Conservation (phyloP, 495 filamentous ascomycete species). For the Xylaria longipes region DNA sequence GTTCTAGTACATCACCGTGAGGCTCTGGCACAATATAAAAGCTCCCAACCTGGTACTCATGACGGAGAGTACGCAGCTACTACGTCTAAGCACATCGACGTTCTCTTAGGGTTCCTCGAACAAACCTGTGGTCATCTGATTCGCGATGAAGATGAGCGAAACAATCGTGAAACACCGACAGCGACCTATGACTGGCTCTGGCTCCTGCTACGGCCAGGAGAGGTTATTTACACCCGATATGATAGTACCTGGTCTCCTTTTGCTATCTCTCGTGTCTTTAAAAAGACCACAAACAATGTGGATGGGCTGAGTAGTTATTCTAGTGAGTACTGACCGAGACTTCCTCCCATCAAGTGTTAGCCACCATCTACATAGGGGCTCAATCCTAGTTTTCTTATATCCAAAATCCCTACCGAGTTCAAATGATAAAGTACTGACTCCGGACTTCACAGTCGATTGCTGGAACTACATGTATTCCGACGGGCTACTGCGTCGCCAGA, state of each 20-base stretch:
- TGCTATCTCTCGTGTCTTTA: conserved; percentile 36
- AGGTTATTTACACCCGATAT: conserved; percentile 42
- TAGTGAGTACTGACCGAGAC: not conserved
- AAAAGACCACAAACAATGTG: not conserved
- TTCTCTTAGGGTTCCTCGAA: conserved; percentile 45
- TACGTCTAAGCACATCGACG: conserved; percentile 46
- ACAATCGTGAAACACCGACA: conserved; percentile 34
- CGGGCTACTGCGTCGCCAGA: conserved; percentile 38
- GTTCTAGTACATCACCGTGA: conserved; percentile 45
- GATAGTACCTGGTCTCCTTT: conserved; percentile 41
- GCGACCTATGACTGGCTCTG: conserved; percentile 48
- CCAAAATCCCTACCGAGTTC: not conserved
- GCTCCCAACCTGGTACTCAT: conserved; percentile 41
- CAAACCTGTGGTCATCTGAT: conserved; percentile 35
- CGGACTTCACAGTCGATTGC: conserved; percentile 18
- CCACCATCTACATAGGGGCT: not conserved
- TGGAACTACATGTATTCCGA: conserved; percentile 44
- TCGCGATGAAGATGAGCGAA: conserved; percentile 37
- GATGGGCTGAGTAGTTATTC: not conserved
- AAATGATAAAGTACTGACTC: not conserved
- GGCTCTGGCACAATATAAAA: conserved; percentile 43
- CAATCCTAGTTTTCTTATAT: not conserved
- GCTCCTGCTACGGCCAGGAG: conserved; percentile 46
- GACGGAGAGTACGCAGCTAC: conserved; percentile 41
- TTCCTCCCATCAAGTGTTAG: not conserved